Percentiles rank a stretch among this genome's conserved stretches.
These are phyloP conservation scores for Heterococcus sp. DNA, from an alignment of 108 stramenopile species.

Conservation along the genomic window DNA sequence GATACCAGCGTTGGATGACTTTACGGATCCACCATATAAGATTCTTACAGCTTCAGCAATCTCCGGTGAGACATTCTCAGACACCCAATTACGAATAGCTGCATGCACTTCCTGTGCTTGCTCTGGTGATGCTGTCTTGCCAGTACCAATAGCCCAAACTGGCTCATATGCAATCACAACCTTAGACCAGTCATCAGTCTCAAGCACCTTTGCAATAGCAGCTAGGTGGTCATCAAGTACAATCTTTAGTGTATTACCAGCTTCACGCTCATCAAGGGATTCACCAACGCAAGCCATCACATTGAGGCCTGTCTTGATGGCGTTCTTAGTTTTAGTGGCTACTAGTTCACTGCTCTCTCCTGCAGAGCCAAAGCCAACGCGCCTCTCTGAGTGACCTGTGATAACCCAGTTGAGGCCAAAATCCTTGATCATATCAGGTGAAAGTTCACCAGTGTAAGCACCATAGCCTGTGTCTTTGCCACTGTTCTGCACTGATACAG, in stretches of 20 bases:
- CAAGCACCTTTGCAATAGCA: slow-evolving; percentile 59
- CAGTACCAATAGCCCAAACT: slow-evolving; percentile 97
- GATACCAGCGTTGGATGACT: slow-evolving; percentile 25
- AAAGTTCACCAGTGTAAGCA: slow-evolving; percentile 94
- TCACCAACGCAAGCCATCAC: slow-evolving; percentile 98
- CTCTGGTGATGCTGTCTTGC: slow-evolving; percentile 95
- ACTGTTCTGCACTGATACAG: slow-evolving; percentile 44
- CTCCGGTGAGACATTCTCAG: slow-evolving; percentile 74
- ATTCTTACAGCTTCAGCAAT: slow-evolving; percentile 71
- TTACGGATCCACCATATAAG: slow-evolving; percentile 46
- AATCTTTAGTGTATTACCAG: slow-evolving; percentile 70
- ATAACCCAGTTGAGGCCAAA: slow-evolving; percentile 92
- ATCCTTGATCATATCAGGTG: slow-evolving; percentile 83
- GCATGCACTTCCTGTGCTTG: slow-evolving; percentile 98
- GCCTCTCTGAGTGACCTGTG: slow-evolving; percentile 94
- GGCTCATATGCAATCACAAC: slow-evolving; percentile 95
- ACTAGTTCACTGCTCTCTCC: slow-evolving; percentile 84
- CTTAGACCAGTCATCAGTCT: slow-evolving; percentile 73
- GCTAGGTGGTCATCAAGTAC: slow-evolving; percentile 61
- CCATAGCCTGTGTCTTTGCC: slow-evolving; percentile 55
- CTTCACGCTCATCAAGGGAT: slow-evolving; percentile 94
- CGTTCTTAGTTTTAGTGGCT: slow-evolving; percentile 89
- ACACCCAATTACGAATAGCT: slow-evolving; percentile 83
- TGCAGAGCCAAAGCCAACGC: slow-evolving; percentile 80
- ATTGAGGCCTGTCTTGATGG: slow-evolving; percentile 86